A percentile compares a stretch with the other conserved stretches of the same genome.
Evolutionary conservation across 1,139 yeast species (phyloP).

Genomic region (Pichia sp.): DNA sequence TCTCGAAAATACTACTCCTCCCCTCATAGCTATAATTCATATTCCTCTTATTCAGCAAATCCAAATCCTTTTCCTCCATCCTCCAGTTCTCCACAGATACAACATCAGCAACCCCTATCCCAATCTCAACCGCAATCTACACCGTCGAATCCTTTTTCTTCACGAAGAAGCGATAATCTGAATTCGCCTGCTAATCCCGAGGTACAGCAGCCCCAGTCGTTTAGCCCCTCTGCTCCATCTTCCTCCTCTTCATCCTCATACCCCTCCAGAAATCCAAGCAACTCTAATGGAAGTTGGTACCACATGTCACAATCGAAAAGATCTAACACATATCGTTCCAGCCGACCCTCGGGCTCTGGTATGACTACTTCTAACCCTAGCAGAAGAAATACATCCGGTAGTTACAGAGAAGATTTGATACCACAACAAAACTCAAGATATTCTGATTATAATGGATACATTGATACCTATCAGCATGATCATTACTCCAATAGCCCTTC

Average conservation of each 20-base stretch:
- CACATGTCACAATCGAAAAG: slow-evolving; percentile 1
- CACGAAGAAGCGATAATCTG: slow-evolving; percentile 26
- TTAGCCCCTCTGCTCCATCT: neutral
- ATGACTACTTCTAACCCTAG: slow-evolving; percentile 1
- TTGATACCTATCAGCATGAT: slow-evolving; percentile 8
- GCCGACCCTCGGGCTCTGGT: slow-evolving; percentile 14
- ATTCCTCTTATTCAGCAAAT: slow-evolving; percentile 21
- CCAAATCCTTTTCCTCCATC: slow-evolving; percentile 26
- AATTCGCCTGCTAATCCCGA: slow-evolving; percentile 2
- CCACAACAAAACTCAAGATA: slow-evolving; percentile 8
- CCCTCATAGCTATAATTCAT: slow-evolving; percentile 15
- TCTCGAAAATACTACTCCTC: slow-evolving; percentile 23
- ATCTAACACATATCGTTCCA: slow-evolving; percentile 2
- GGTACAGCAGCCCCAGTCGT: neutral
- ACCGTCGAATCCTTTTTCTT: slow-evolving; percentile 25
- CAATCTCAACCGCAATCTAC: neutral
- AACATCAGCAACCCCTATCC: neutral
- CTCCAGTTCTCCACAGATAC: slow-evolving; percentile 1
- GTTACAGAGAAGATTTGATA: slow-evolving; percentile 9
- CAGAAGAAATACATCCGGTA: slow-evolving; percentile 6
- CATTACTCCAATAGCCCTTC: neutral
- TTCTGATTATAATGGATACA: slow-evolving; percentile 11
- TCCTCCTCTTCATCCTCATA: neutral
- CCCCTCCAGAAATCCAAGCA: neutral
- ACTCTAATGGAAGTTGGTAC: slow-evolving; percentile 6